These are phyloP conservation scores for Aspergillus nomiae DNA, from an alignment of 2,329 filamentous ascomycete species.

Conservation along the genomic window DNA sequence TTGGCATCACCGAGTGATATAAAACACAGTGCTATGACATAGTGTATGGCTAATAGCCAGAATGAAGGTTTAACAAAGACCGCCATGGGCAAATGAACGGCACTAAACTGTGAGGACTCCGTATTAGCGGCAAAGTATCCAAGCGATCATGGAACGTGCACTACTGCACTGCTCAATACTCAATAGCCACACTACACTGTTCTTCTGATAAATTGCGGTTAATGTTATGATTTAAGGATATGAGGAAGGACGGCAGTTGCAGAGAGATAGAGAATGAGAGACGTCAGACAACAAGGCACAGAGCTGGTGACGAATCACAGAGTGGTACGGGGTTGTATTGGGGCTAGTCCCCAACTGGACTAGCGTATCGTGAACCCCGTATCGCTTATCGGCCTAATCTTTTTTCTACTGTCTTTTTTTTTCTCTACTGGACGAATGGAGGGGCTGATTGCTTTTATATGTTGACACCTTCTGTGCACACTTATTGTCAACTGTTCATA, in stretches of 20 bases:
- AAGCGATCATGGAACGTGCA: neutral
- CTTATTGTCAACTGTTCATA: neutral
- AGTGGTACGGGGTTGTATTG: neutral
- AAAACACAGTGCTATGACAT: slow-evolving; percentile 15
- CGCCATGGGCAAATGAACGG: slow-evolving; percentile 11
- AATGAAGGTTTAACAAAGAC: slow-evolving; percentile 6
- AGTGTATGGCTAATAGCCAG: slow-evolving; percentile 12
- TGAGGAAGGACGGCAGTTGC: neutral
- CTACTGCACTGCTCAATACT: neutral
- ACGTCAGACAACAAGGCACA: neutral
- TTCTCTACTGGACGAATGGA: neutral
- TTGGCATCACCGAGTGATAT: slow-evolving; percentile 23
- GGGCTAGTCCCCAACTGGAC: slow-evolving; percentile 12
- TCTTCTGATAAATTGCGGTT: neutral
- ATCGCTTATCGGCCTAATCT: slow-evolving; percentile 26
- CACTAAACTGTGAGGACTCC: neutral
- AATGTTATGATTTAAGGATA: neutral
- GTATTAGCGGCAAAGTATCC: neutral
- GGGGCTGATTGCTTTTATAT: neutral
- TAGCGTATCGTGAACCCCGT: slow-evolving; percentile 11
- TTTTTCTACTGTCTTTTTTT: slow-evolving; percentile 8
- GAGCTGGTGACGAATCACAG: slow-evolving; percentile 1
- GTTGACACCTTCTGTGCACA: neutral
- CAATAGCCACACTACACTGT: neutral
- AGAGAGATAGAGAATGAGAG: slow-evolving; percentile 9